Base-by-base conservation (phyloP, 1,284 basidiomycete genomes). In the Sanguinoderma infundibulare region DNA sequence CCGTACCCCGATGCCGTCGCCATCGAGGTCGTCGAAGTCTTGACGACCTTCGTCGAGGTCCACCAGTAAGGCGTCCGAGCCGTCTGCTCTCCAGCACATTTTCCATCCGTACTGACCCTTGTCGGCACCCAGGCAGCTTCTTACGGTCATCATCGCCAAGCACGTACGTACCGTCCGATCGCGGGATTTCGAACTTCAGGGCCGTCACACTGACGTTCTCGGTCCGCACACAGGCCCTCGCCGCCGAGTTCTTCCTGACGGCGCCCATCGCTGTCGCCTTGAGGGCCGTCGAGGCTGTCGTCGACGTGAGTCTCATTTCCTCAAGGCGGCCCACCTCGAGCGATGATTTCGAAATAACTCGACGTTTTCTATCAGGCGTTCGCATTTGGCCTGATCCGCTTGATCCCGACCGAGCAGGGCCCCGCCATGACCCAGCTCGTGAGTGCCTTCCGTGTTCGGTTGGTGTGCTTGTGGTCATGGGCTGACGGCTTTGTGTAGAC, bases 31-130 rank as follows among this genome's bases (percentile, higher is more conserved):
- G 57, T 59, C 52, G 44, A 30, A 7, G 57, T 59, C 32, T 28
- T 59, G 35, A 59, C 57, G 26, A 53, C 51, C 20, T 59, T 59
- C 35, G 57, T 59, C 40, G n/a, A 36, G 17, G 52, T 59, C 35
- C 56, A 57, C 49, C 56, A 57, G 56, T 51, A 52, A 14, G 56
- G 10, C n/a, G n/a, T n/a, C n/a, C n/a, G n/a, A 3, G 17, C 15
- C 6, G 22, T 17, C 1, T 17, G 15, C 36, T 15, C 12, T 24
- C 3, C 7, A 30, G 14, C 3, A n/a, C 20, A 2, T n/a, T n/a
- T 28, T n/a, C 15, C 24, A 5, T 20, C 44, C n/a, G 26, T 10
- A 14, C n/a, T 24, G 20, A 14, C 28, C 26, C 28, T 34, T 20
- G 6, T 15, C 15, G 30, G 12, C 22, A n/a, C 20, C 7, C n/a